A percentile compares a stretch with the other conserved stretches of the same genome.
phyloP scores from a whole-genome alignment of 2,329 filamentous ascomycete genomes.

The Paecilomyces dactylethromorphus region DNA sequence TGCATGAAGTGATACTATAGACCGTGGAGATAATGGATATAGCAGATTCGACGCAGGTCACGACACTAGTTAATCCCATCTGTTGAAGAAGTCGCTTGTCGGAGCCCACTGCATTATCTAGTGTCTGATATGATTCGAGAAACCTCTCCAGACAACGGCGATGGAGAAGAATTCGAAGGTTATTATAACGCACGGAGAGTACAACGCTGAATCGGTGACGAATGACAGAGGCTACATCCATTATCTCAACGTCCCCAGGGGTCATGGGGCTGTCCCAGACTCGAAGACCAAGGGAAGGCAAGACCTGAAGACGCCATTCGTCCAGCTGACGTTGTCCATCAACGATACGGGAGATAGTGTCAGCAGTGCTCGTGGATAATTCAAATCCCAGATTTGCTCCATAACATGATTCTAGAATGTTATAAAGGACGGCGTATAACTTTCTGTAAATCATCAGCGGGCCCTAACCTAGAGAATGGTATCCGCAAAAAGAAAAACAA shows the following conservation, averaged over 20 bases:
- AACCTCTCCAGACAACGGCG: slow-evolving; percentile 35
- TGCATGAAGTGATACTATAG: slow-evolving; percentile 10
- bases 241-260: slow-evolving; percentile 4
- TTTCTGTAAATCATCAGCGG: slow-evolving; percentile 9
- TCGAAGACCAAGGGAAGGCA: slow-evolving; percentile 18
- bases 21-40: slow-evolving; percentile 21
- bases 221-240: slow-evolving; percentile 5
- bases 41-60: slow-evolving; percentile 25
- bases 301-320: slow-evolving; percentile 31
- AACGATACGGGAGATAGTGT: slow-evolving; percentile 29
- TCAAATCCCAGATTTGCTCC: slow-evolving; percentile 39
- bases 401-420: slow-evolving; percentile 36
- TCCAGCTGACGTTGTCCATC: slow-evolving; percentile 33
- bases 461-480: too few species aligned
- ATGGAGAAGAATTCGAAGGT: slow-evolving; percentile 36
- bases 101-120: slow-evolving; percentile 6
- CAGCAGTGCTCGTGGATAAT: slow-evolving; percentile 12
- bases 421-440: slow-evolving; percentile 23
- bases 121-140: slow-evolving; percentile 17
- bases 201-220: slow-evolving; percentile 36
- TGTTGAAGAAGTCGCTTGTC: slow-evolving; percentile 21
- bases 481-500: too few species aligned
- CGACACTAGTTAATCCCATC: slow-evolving; percentile 25
- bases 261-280: slow-evolving; percentile 14
- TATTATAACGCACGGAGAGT: slow-evolving; percentile 36